These are phyloP conservation scores for Castanea sativa DNA, from an alignment of 306 rosid genomes.

Conservation along the genomic window DNA sequence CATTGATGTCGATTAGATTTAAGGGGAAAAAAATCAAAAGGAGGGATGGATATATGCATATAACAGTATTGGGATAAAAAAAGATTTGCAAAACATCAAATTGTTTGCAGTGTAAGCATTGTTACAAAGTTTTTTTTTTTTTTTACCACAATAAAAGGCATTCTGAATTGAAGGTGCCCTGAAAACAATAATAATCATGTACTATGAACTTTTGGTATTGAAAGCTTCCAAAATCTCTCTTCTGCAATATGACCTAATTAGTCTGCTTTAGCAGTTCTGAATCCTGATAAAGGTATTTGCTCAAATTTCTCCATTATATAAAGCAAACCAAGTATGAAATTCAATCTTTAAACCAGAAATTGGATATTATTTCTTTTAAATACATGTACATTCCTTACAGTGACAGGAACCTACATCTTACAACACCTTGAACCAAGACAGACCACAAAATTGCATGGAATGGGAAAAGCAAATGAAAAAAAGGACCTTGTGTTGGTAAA, in stretches of 20 bases:
- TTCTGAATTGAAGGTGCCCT: slow-evolving; percentile 9
- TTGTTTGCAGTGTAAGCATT: neutral
- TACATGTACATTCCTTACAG: slow-evolving; percentile 17
- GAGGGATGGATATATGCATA: neutral
- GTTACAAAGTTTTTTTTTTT: neutral
- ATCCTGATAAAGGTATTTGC: slow-evolving; percentile 1
- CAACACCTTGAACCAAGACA: neutral
- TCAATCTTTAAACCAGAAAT: neutral
- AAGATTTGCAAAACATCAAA: neutral
- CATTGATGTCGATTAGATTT: slow-evolving; percentile 2
- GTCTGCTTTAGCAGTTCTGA: neutral
- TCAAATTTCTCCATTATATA: slow-evolving; percentile 3
- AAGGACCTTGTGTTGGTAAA: slow-evolving; percentile 68
- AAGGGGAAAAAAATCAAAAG: neutral
- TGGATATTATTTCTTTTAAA: neutral
- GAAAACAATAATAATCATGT: slow-evolving; percentile 10
- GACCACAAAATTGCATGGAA: neutral
- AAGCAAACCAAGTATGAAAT: slow-evolving; percentile 2
- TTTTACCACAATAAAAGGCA: neutral
- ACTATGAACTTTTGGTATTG: neutral
- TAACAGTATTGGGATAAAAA: neutral
- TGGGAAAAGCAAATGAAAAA: neutral
- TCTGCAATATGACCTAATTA: neutral
- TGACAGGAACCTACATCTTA: neutral
- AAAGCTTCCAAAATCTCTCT: neutral